Conservation (phyloP, 805 yeast genomes). For the Alloascoidea hylecoeti region DNA sequence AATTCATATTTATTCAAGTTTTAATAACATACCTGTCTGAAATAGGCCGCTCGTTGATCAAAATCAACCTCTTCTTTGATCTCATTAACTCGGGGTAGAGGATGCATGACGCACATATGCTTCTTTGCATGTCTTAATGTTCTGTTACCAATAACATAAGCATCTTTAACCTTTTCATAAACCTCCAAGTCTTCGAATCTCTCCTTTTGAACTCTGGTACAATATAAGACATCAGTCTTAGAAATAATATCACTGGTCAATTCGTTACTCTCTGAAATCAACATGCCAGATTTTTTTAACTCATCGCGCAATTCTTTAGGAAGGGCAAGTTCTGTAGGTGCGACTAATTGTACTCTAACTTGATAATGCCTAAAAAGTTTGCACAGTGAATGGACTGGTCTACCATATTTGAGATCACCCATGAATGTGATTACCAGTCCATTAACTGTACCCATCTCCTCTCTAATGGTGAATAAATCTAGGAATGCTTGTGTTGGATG, state of each 20-base stretch:
- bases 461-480: conserved; percentile 96
- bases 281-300: conserved; percentile 53
- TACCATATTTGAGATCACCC: conserved; percentile 97
- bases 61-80: conserved; percentile 97
- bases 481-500: conserved; percentile 98
- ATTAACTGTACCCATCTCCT: conserved; percentile 95
- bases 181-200: conserved; percentile 67
- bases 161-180: conserved; percentile 80
- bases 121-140: conserved; percentile 87
- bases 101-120: conserved; percentile 98
- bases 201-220: conserved; percentile 97
- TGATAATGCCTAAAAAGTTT: conserved; percentile 84
- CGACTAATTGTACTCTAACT: conserved; percentile 81
- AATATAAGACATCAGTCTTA: conserved; percentile 87
- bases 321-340: conserved; percentile 78
- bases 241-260: conserved; percentile 79
- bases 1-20: background rate
- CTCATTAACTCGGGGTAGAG: conserved; percentile 94
- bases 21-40: conserved; percentile 53
- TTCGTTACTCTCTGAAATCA: conserved; percentile 57
- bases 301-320: conserved; percentile 64
- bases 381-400: conserved; percentile 96
- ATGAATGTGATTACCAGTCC: conserved; percentile 96
- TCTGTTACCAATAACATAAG: conserved; percentile 85
- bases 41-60: conserved; percentile 98